Percentiles rank a stretch among this genome's conserved stretches.
These are phyloP conservation scores for Psilocybe azurescens DNA, from an alignment of 768 basidiomycete genomes.

Conservation along the genomic window DNA sequence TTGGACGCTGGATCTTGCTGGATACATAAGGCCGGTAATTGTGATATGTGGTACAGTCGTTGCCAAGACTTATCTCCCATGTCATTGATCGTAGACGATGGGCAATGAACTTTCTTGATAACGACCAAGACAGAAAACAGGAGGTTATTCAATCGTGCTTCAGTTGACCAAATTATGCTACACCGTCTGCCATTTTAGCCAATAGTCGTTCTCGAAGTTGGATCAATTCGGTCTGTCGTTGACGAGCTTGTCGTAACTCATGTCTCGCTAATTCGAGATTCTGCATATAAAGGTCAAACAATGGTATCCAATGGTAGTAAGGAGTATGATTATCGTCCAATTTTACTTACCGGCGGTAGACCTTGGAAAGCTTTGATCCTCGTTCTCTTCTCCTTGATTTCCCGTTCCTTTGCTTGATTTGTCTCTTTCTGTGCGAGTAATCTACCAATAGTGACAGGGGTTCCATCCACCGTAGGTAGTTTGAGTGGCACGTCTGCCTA, in stretches of 20 bases:
- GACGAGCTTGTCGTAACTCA: constrained; percentile 43
- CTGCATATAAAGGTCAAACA: constrained; percentile 27
- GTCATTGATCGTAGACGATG: not conserved
- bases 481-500: constrained; percentile 34
- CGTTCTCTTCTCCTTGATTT: constrained; percentile 46
- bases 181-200: constrained; percentile 48
- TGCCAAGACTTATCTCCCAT: not conserved
- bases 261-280: constrained; percentile 51
- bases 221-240: constrained; percentile 50
- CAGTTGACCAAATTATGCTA: constrained; percentile 21
- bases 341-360: constrained; percentile 47
- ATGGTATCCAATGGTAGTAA: not conserved
- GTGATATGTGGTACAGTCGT: too few species aligned
- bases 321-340: not conserved
- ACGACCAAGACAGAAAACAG: too few species aligned
- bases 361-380: constrained; percentile 54
- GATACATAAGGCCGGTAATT: too few species aligned
- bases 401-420: constrained; percentile 40
- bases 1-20: too few species aligned
- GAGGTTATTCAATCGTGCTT: too few species aligned
- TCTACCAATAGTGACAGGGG: constrained; percentile 38
- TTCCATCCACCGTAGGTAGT: constrained; percentile 16
- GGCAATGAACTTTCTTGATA: too few species aligned
- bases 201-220: constrained; percentile 53
- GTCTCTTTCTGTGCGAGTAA: constrained; percentile 43